These are phyloP conservation scores for Akanthomyces lecanii DNA, from an alignment of 2,329 filamentous ascomycete genomes.

Conservation along the genomic window DNA sequence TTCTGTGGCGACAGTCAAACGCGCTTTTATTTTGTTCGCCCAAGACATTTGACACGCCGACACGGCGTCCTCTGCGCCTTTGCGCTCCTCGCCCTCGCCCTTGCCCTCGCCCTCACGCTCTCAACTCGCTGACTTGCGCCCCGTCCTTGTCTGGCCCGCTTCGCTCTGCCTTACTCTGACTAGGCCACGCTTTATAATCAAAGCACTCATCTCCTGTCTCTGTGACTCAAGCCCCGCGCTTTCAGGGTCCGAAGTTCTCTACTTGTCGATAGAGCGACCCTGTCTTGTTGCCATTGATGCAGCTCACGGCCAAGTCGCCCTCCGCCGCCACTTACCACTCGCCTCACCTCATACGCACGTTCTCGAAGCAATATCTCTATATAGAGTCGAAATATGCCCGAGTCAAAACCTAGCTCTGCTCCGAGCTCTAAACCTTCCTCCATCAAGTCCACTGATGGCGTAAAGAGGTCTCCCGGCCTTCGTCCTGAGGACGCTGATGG, in stretches of 20 bases:
- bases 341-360: background rate
- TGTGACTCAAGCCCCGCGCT: background rate
- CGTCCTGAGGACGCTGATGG: slow-evolving; percentile 36
- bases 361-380: background rate
- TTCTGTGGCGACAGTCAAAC: slow-evolving; percentile 20
- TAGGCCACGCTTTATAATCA: background rate
- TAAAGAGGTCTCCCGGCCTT: slow-evolving; percentile 37
- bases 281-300: background rate
- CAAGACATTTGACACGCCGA: slow-evolving; percentile 19
- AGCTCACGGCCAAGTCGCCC: background rate
- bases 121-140: slow-evolving; percentile 6
- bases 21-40: slow-evolving; percentile 23
- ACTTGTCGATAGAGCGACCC: background rate
- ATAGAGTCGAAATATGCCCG: slow-evolving; percentile 29
- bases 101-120: background rate
- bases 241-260: background rate
- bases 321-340: background rate
- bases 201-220: background rate
- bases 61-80: slow-evolving; percentile 23
- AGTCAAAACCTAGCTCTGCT: slow-evolving; percentile 37
- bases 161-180: background rate
- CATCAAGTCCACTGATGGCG: slow-evolving; percentile 44
- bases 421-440: slow-evolving; percentile 48
- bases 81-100: slow-evolving; percentile 12
- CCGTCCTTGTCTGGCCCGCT: background rate